phyloP scores from a whole-genome alignment of 2,329 filamentous ascomycete species.

The Niveomyces coronatus region DNA sequence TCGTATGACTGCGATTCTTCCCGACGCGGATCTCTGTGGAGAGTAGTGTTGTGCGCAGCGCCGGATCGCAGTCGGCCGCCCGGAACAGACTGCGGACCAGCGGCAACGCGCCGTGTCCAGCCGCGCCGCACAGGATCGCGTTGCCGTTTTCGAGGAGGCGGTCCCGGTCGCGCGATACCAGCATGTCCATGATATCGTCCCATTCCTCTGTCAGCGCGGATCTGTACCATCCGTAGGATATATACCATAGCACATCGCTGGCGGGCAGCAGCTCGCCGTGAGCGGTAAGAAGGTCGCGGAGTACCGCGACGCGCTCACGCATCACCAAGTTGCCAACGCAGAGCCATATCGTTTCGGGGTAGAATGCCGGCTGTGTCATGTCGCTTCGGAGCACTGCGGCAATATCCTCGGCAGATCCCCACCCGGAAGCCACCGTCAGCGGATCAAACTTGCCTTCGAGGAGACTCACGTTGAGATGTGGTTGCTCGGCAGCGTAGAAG shows the following conservation, averaged over 20 bases:
- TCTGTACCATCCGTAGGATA: neutral
- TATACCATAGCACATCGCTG: neutral
- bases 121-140: neutral
- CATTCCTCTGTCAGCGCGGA: neutral
- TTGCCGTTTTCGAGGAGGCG: slow-evolving; percentile 18
- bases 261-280: neutral
- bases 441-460: neutral
- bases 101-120: neutral
- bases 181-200: neutral
- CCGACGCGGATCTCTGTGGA: neutral
- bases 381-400: slow-evolving; percentile 25
- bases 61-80: neutral
- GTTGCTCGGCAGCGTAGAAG: neutral
- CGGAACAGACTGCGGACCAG: neutral
- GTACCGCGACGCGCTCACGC: slow-evolving; percentile 26
- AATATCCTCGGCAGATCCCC: slow-evolving; percentile 21
- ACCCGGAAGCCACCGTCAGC: neutral
- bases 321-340: slow-evolving; percentile 25
- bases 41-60: neutral
- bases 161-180: slow-evolving; percentile 10
- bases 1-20: neutral
- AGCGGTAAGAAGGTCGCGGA: slow-evolving; percentile 26
- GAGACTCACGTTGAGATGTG: neutral
- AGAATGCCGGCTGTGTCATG: slow-evolving; percentile 30
- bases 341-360: slow-evolving; percentile 33